Evolutionary conservation across 1,284 basidiomycete genomes (phyloP).

Genomic region (Phenoliferia sp.): DNA sequence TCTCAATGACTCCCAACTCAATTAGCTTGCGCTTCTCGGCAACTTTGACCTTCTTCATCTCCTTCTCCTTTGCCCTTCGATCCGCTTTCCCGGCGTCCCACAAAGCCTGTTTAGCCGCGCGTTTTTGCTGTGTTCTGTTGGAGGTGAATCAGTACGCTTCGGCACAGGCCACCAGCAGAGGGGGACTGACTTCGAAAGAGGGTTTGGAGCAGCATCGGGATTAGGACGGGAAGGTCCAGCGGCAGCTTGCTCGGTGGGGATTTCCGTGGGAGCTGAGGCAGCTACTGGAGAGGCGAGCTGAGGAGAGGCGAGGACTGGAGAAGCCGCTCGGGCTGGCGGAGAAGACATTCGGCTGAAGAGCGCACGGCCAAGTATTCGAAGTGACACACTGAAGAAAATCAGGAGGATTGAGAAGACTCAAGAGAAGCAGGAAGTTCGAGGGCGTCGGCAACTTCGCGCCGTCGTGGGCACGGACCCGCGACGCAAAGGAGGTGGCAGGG

Average conservation of each 20-base stretch:
- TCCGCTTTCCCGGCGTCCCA: constrained; percentile 61
- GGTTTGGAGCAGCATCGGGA: background rate
- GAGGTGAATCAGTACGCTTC: background rate
- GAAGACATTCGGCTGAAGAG: background rate
- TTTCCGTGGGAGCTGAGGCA: background rate
- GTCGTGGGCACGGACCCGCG: no score
- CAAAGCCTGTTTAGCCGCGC: background rate
- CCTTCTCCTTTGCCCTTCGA: constrained; percentile 68
- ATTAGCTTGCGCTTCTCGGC: constrained; percentile 48
- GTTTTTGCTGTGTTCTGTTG: constrained; percentile 1
- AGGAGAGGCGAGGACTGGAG: background rate
- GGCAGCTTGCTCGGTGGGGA: background rate
- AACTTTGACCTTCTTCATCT: constrained; percentile 50
- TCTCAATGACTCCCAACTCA: constrained; percentile 28
- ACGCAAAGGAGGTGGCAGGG: no score
- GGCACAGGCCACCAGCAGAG: background rate
- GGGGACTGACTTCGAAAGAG: background rate
- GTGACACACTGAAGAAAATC: no score
- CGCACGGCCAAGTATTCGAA: background rate
- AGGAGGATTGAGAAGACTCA: no score
- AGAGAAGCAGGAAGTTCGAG: background rate
- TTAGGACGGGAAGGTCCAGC: background rate
- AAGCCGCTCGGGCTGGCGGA: background rate
- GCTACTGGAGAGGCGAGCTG: background rate
- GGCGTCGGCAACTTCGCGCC: no score